Percentiles rank a stretch among this genome's conserved stretches.
Evolutionary conservation across 148 eudicot genomes (phyloP).

Genomic region (Cornus suecica): DNA sequence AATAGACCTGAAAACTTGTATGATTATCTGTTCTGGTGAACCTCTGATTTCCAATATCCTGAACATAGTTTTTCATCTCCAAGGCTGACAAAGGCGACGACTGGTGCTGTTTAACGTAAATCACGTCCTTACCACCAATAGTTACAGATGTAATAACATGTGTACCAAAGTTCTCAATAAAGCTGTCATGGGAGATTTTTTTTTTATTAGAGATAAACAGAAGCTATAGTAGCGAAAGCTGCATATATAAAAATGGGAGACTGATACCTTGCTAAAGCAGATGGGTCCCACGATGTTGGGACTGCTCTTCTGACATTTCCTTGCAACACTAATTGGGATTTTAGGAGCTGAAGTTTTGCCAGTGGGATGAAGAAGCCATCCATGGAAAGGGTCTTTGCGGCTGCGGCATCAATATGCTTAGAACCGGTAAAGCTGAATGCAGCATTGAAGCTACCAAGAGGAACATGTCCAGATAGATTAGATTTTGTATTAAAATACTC

Average conservation of each 20-base stretch:
- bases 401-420: conserved; percentile 64
- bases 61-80: conserved; percentile 79
- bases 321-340: conserved; percentile 44
- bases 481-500: conserved; percentile 74
- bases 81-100: conserved; percentile 66
- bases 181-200: conserved; percentile 35
- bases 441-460: conserved; percentile 91
- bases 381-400: conserved; percentile 70
- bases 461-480: conserved; percentile 50
- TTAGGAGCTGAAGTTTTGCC: conserved; percentile 54
- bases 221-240: not conserved
- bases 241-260: conserved; percentile 9
- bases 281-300: conserved; percentile 84
- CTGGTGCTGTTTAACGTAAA: conserved; percentile 76
- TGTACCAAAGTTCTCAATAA: conserved; percentile 83
- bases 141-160: conserved; percentile 87
- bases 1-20: conserved; percentile 70
- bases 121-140: conserved; percentile 89
- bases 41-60: conserved; percentile 84
- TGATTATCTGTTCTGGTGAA: conserved; percentile 54
- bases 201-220: not conserved
- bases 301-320: conserved; percentile 68
- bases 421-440: conserved; percentile 84
- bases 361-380: conserved; percentile 76
- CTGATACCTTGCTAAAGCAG: conserved; percentile 71